These are phyloP conservation scores for Aspergillus novoparasiticus DNA, from an alignment of 2,329 filamentous ascomycete genomes.

Conservation along the genomic window DNA sequence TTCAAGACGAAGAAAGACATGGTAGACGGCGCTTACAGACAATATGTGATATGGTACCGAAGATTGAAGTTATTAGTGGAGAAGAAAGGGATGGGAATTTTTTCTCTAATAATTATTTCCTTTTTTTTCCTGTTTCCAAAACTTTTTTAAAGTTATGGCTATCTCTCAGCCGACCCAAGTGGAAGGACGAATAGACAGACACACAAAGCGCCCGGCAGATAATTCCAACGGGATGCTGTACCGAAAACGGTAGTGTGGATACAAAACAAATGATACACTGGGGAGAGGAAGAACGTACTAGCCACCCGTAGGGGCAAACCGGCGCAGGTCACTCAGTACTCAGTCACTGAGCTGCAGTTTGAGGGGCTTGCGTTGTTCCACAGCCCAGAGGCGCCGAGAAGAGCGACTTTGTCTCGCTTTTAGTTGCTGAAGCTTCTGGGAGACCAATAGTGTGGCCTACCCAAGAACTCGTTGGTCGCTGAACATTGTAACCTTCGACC, in stretches of 20 bases:
- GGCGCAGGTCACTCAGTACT: not conserved
- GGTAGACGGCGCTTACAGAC: conserved; percentile 19
- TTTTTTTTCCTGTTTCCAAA: not conserved
- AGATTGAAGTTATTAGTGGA: not conserved
- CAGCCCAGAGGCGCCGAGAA: conserved; percentile 1
- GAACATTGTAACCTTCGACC: not conserved
- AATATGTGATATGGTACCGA: conserved; percentile 22
- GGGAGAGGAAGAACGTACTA: not conserved
- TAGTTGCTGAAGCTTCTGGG: not conserved
- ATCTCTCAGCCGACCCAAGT: not conserved
- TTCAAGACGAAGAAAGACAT: not conserved
- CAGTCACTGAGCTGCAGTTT: not conserved
- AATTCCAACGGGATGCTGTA: not conserved
- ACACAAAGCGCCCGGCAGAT: not conserved
- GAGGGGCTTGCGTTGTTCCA: conserved; percentile 4
- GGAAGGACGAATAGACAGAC: conserved; percentile 1
- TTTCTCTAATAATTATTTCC: not conserved
- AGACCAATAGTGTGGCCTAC: not conserved
- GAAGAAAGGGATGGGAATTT: not conserved
- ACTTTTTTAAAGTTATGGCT: not conserved
- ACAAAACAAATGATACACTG: conserved; percentile 3
- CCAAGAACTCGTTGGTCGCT: not conserved
- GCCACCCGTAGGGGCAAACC: not conserved
- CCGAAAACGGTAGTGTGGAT: conserved; percentile 6
- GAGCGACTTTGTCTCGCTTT: not conserved